These are phyloP conservation scores for Cetraspora pellucida DNA, from an alignment of 192 early-diverging fungal genomes.

Conservation along the genomic window DNA sequence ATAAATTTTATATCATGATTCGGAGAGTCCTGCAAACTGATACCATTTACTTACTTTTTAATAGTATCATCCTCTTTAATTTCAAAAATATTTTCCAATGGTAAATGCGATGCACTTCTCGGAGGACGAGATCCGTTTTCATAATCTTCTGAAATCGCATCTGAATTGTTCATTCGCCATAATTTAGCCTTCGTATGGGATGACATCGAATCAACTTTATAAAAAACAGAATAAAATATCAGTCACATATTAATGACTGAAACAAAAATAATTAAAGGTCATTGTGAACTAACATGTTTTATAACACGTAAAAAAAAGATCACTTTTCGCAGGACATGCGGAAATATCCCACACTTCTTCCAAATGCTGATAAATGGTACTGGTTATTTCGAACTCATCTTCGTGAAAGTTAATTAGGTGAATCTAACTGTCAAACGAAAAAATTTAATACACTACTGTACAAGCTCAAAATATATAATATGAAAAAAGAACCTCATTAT, in stretches of 20 bases:
- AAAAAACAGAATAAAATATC: neutral
- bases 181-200: slow-evolving; percentile 23
- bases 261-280: neutral
- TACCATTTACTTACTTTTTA: neutral
- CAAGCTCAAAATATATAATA: neutral
- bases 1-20: too few species aligned
- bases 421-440: slow-evolving; percentile 45
- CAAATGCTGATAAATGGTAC: slow-evolving; percentile 62
- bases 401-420: slow-evolving; percentile 78
- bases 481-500: slow-evolving; percentile 58
- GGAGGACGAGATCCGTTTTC: slow-evolving; percentile 36
- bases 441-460: neutral
- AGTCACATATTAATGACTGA: neutral
- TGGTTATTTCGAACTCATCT: slow-evolving; percentile 62
- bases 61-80: slow-evolving; percentile 35
- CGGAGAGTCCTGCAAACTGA: too few species aligned
- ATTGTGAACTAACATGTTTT: slow-evolving; percentile 42
- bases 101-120: slow-evolving; percentile 16
- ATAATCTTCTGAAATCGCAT: slow-evolving; percentile 38
- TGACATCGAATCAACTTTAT: neutral
- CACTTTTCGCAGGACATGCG: slow-evolving; percentile 55
- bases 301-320: slow-evolving; percentile 65
- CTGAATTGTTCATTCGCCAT: slow-evolving; percentile 26
- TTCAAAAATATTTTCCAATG: slow-evolving; percentile 38
- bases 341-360: slow-evolving; percentile 70